Evolutionary conservation across 2,329 filamentous ascomycete genomes (phyloP).

Genomic region (Alternaria solani): DNA sequence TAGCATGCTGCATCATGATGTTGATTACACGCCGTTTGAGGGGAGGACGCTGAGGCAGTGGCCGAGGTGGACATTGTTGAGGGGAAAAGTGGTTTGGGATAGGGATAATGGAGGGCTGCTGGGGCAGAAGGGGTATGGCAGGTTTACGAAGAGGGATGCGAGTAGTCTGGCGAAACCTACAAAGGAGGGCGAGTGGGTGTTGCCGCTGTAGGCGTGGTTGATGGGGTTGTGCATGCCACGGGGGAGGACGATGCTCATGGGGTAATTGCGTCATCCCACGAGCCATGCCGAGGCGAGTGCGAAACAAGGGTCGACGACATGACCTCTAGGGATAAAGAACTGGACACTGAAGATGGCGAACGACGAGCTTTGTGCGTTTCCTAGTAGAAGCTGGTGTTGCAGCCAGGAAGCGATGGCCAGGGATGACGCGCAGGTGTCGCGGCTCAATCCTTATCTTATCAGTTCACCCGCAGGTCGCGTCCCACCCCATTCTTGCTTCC

Average conservation of each 20-base stretch:
- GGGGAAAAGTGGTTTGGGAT: slow-evolving; percentile 67
- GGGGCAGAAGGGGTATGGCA: slow-evolving; percentile 59
- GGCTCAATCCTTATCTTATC: slow-evolving; percentile 13
- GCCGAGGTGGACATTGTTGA: slow-evolving; percentile 67
- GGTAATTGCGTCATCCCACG: no score
- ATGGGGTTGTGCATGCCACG: neutral
- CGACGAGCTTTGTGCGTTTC: neutral
- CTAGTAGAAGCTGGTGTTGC: neutral
- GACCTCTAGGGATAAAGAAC: neutral
- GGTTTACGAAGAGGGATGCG: slow-evolving; percentile 57
- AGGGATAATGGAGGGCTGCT: slow-evolving; percentile 61
- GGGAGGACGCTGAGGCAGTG: slow-evolving; percentile 65
- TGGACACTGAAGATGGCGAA: neutral
- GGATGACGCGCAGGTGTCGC: neutral
- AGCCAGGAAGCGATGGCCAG: neutral
- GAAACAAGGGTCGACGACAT: no score
- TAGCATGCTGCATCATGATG: slow-evolving; percentile 65
- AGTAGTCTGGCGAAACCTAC: slow-evolving; percentile 50
- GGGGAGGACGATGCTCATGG: neutral
- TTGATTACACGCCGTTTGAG: slow-evolving; percentile 71
- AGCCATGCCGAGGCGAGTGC: no score
- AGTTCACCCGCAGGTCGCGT: slow-evolving; percentile 1
- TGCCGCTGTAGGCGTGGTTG: slow-evolving; percentile 19
- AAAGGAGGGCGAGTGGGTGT: slow-evolving; percentile 32
- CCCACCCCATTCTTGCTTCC: slow-evolving; percentile 13